phyloP scores from a whole-genome alignment of 2,329 filamentous ascomycete species.

The Cladosporium sp. region DNA sequence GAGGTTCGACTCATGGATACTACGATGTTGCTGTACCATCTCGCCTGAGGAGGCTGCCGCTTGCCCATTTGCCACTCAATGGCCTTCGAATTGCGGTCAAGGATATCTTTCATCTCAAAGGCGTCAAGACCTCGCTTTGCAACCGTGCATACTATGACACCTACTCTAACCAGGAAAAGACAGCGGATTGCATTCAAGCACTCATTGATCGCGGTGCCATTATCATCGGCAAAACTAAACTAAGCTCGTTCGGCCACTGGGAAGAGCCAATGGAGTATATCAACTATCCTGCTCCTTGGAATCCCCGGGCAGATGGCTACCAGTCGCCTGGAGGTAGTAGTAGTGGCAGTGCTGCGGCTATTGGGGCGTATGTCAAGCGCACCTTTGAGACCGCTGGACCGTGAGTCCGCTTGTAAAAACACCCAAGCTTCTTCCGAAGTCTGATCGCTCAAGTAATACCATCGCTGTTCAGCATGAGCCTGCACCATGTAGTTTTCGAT shows the following conservation, averaged over 20 bases:
- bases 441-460: no score
- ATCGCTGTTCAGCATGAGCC: no score
- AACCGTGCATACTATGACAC: conserved; percentile 54
- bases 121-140: conserved; percentile 50
- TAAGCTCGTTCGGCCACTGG: conserved; percentile 39
- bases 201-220: conserved; percentile 55
- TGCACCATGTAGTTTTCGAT: no score
- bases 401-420: no score
- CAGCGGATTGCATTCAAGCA: conserved; percentile 38
- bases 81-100: conserved; percentile 59
- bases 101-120: conserved; percentile 55
- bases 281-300: conserved; percentile 39
- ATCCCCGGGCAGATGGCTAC: conserved; percentile 39
- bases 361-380: conserved; percentile 38
- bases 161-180: conserved; percentile 41
- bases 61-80: conserved; percentile 48
- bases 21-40: conserved; percentile 54
- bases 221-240: conserved; percentile 40
- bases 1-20: no score
- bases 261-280: conserved; percentile 47
- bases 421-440: no score
- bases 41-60: conserved; percentile 52
- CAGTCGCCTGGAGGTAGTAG: conserved; percentile 43
- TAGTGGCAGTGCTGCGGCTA: conserved; percentile 38
- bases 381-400: no score